A percentile compares a stretch with the other conserved stretches of the same genome.
phyloP scores from a whole-genome alignment of 345 rosid species.

The Arabidopsis suecica region DNA sequence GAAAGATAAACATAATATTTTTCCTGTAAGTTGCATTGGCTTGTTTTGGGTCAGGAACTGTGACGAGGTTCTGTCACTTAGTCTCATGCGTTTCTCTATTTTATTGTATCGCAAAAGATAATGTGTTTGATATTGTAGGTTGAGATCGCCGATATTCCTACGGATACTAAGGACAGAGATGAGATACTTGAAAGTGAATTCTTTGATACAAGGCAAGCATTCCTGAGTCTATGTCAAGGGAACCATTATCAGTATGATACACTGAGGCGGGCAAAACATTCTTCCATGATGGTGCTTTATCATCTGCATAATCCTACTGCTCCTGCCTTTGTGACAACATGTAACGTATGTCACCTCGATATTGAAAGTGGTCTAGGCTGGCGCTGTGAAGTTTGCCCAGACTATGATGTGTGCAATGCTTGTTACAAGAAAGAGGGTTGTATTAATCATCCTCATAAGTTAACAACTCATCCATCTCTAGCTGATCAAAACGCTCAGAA shows the following conservation, averaged over 20 bases:
- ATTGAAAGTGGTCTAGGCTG: slow-evolving; percentile 98
- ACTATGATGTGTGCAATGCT: slow-evolving; percentile 88
- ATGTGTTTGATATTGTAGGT: slow-evolving; percentile 53
- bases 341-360: slow-evolving; percentile 84
- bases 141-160: slow-evolving; percentile 69
- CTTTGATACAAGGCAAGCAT: slow-evolving; percentile 97
- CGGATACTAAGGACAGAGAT: slow-evolving; percentile 89
- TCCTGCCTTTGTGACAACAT: slow-evolving; percentile 96
- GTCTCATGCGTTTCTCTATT: slow-evolving; percentile 25
- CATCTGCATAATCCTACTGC: slow-evolving; percentile 99
- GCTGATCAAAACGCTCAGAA: slow-evolving; percentile 97
- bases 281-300: slow-evolving; percentile 99
- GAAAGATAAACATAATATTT: slow-evolving; percentile 75
- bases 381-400: slow-evolving; percentile 98
- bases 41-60: slow-evolving; percentile 4
- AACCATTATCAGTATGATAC: slow-evolving; percentile 99
- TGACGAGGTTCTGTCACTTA: slow-evolving; percentile 20
- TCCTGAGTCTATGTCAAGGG: slow-evolving; percentile 98
- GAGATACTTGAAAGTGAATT: slow-evolving; percentile 98
- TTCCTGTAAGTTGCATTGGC: slow-evolving; percentile 63
- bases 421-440: slow-evolving; percentile 86
- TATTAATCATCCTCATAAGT: slow-evolving; percentile 90
- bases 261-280: slow-evolving; percentile 95
- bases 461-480: slow-evolving; percentile 86
- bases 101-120: slow-evolving; percentile 34